These are phyloP conservation scores for Anthracocystis panici-leucophaei DNA, from an alignment of 1,284 basidiomycete genomes.

Conservation along the genomic window DNA sequence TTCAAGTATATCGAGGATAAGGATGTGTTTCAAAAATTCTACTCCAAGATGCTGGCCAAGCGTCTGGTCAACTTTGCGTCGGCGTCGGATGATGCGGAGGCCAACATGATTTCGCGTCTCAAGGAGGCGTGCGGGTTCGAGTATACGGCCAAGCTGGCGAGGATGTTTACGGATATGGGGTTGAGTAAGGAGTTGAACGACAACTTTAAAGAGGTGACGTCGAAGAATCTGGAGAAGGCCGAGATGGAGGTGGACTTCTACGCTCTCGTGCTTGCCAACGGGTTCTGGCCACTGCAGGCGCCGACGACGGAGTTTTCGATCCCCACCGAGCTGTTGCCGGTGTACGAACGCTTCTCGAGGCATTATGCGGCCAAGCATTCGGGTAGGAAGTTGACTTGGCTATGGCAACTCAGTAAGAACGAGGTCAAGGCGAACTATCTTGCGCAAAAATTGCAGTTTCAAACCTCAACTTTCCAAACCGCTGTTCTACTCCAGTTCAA, in stretches of 20 bases:
- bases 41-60: constrained; percentile 94
- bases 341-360: constrained; percentile 90
- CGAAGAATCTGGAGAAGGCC: constrained; percentile 76
- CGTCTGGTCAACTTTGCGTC: constrained; percentile 92
- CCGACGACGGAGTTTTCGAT: constrained; percentile 87
- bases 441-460: constrained; percentile 93
- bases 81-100: constrained; percentile 95
- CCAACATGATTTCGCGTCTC: constrained; percentile 97
- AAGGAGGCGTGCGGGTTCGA: constrained; percentile 99
- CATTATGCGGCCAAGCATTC: constrained; percentile 95
- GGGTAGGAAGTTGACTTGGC: constrained; percentile 94
- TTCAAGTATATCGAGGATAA: constrained; percentile 99
- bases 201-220: constrained; percentile 94
- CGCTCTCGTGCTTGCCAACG: constrained; percentile 92
- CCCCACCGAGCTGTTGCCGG: constrained; percentile 85
- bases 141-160: constrained; percentile 96
- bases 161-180: constrained; percentile 99
- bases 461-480: constrained; percentile 95
- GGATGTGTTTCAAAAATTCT: constrained; percentile 99
- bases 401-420: constrained; percentile 98
- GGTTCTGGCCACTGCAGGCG: constrained; percentile 93
- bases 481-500: constrained; percentile 96
- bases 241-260: constrained; percentile 80
- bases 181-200: constrained; percentile 96
- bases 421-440: constrained; percentile 93